phyloP scores from a whole-genome alignment of 1,139 yeast species.

The Suhomyces coccinellae region DNA sequence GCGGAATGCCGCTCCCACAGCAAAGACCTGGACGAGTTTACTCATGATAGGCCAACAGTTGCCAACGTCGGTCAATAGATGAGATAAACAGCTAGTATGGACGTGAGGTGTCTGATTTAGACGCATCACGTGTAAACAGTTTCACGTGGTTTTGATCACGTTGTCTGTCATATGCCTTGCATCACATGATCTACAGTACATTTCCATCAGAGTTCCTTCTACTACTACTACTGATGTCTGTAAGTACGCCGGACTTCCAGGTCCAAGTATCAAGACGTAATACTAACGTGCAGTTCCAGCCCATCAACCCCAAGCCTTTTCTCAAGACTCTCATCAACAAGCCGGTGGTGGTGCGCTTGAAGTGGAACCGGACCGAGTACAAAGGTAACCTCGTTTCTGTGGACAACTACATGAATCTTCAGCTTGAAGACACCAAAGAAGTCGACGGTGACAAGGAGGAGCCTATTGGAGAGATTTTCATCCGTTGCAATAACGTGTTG shows the following conservation, averaged over 20 bases:
- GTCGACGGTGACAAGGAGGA: conserved; percentile 49
- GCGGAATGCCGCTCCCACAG: conserved; percentile 34
- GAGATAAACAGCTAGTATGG: neutral
- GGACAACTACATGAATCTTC: conserved; percentile 92
- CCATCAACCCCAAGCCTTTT: conserved; percentile 89
- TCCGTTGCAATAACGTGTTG: conserved; percentile 78
- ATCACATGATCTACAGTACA: neutral
- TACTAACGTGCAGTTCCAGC: conserved; percentile 52
- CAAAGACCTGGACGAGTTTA: conserved; percentile 22
- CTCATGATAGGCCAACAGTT: conserved; percentile 6
- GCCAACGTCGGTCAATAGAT: neutral
- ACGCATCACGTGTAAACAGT: too few species aligned
- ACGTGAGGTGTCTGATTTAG: conserved; percentile 2
- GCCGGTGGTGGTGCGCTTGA: conserved; percentile 78
- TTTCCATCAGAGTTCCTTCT: neutral
- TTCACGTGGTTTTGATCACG: too few species aligned
- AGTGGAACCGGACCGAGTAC: conserved; percentile 93
- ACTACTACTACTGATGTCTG: conserved; percentile 5
- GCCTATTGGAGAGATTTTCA: conserved; percentile 75
- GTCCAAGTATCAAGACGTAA: neutral
- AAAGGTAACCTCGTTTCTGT: conserved; percentile 76
- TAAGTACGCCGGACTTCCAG: conserved; percentile 1
- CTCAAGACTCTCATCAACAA: conserved; percentile 71
- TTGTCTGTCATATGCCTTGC: neutral
- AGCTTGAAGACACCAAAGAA: conserved; percentile 71